phyloP scores from a whole-genome alignment of 257 asterid species.

The Solanum okadae region DNA sequence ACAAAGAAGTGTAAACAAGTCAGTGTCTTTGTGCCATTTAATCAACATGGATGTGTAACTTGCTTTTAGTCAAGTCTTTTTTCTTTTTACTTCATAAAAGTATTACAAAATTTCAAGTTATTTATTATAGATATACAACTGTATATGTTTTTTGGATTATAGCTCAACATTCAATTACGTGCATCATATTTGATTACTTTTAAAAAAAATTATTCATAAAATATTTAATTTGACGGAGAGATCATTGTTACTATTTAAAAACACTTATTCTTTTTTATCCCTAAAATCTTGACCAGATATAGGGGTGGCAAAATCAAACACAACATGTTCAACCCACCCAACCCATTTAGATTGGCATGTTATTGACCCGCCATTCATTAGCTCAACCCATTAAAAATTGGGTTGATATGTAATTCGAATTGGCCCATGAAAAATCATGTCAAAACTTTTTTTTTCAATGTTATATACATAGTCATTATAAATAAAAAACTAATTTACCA shows the following conservation, averaged over 20 bases:
- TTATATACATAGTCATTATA: not conserved
- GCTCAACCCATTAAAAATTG: too few relatives aligned
- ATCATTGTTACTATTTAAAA: too few relatives aligned
- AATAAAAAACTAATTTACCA: too few relatives aligned
- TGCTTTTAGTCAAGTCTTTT: not conserved
- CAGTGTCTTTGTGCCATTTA: not conserved
- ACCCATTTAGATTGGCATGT: too few relatives aligned
- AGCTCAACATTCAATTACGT: not conserved
- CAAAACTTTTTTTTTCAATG: too few relatives aligned
- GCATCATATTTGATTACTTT: not conserved
- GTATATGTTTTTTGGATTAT: not conserved
- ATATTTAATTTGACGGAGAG: too few relatives aligned
- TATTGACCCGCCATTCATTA: too few relatives aligned
- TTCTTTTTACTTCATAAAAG: not conserved
- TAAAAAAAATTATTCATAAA: too few relatives aligned
- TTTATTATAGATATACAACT: not conserved
- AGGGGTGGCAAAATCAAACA: not conserved
- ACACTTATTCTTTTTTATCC: too few relatives aligned
- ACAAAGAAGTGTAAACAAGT: not conserved
- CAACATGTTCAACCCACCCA: fast-evolving
- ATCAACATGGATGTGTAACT: not conserved
- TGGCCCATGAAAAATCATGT: too few relatives aligned
- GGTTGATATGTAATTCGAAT: too few relatives aligned
- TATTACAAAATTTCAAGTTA: not conserved
- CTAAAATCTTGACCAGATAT: too few relatives aligned